Conservation (phyloP, 352 stramenopile species). For the Aphanomyces euteiches region DNA sequence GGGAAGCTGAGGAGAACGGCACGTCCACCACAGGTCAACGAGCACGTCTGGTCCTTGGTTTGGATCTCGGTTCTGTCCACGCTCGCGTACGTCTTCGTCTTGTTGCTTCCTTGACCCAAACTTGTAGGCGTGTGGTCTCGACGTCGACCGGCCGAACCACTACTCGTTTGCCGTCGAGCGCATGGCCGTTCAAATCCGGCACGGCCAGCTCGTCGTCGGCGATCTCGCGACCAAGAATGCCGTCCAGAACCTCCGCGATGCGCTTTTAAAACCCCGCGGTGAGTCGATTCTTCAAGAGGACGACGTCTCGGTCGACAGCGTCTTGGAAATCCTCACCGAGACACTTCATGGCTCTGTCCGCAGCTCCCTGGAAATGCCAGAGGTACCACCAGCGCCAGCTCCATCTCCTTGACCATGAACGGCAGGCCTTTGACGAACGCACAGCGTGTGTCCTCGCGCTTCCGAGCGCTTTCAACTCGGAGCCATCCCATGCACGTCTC, state of each 20-base stretch:
- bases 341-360: constrained; percentile 11
- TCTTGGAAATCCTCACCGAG: background rate
- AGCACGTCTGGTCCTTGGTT: constrained; percentile 7
- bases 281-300: background rate
- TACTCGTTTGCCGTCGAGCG: background rate
- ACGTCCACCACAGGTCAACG: background rate
- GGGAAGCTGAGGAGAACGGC: background rate
- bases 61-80: constrained; percentile 20
- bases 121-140: constrained; percentile 9
- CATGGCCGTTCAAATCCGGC: constrained; percentile 23
- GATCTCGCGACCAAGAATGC: constrained; percentile 22
- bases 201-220: constrained; percentile 23
- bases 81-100: constrained; percentile 6
- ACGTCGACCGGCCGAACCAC: background rate
- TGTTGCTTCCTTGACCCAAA: background rate
- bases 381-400: background rate
- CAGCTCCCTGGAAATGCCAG: constrained; percentile 23
- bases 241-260: constrained; percentile 10
- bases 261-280: background rate
- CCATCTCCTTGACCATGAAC: background rate
- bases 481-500: constrained; percentile 1
- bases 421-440: background rate
- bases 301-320: constrained; percentile 8
- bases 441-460: constrained; percentile 16
- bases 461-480: background rate